Base-by-base conservation (phyloP, 2,329 filamentous ascomycete genomes). In the Fusarium floridanum region DNA sequence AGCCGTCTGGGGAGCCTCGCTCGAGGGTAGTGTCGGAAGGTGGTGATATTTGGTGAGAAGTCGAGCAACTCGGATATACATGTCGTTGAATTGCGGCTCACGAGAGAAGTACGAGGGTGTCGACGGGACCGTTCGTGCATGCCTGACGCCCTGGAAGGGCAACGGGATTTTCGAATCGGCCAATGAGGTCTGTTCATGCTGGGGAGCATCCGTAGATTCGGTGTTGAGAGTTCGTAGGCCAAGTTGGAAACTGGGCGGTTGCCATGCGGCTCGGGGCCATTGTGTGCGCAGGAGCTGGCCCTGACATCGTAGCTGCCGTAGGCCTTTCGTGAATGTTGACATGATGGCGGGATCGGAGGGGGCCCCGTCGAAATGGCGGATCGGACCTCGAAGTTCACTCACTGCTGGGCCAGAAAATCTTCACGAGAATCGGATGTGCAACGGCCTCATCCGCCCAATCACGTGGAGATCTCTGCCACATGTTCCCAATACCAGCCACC, bases 91-190 rank as follows among this genome's bases (percentile, higher is more conserved):
- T 64, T 89, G 88, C 2, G 95, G 93, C 71, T 92, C 92, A 62
- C 93, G 93, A 62, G 95, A 95, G 86, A 98, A 99, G 85, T 99
- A 99, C n/a, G 96, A 97, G 4, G 94, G 92, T 39, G 95, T 98
- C 29, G 89, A 88, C 22, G 97, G 97, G 39, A 98, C 86, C 24
- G 97, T 87, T 75, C 97, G 94, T 63, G 94, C 91, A 74, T 90
- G 88, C 29, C 78, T 74, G 32, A 84, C 74, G 50, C 79, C 80
- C 12, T 80, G 69, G n/a, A 83, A 80, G 1, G 83, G 81, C 0
- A 80, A 73, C 16, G 76, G 70, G 29, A 80, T 70, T 20, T 77
- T 63, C 4, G 73, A 43, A 32, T 83, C 76, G 16, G 74, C 60
- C 16, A 73, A 59, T 27, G 72, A 60, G 14, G 68, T 59, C 36